Percentiles rank a stretch among this genome's conserved stretches.
phyloP scores from a whole-genome alignment of 495 filamentous ascomycete genomes.

The Hyphodiscus hymeniophilus region DNA sequence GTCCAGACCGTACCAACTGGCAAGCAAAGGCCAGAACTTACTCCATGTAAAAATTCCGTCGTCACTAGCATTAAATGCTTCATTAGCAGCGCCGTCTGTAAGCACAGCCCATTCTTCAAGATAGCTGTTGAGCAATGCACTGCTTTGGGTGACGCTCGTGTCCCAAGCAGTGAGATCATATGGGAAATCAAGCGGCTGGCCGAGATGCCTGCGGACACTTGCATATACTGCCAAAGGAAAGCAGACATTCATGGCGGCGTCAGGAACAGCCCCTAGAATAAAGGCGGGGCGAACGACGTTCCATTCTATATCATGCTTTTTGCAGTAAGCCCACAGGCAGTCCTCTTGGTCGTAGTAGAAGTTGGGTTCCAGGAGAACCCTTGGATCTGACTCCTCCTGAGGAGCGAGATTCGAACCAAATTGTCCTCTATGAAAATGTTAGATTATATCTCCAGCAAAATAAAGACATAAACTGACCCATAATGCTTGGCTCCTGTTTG shows the following conservation, averaged over 20 bases:
- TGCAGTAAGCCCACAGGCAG: conserved; percentile 29
- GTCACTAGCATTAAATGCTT: conserved; percentile 41
- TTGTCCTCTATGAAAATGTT: background rate
- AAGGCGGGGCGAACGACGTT: conserved; percentile 34
- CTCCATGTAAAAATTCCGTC: conserved; percentile 34
- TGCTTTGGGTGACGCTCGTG: conserved; percentile 28
- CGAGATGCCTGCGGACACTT: conserved; percentile 31
- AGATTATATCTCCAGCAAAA: background rate
- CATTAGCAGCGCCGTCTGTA: conserved; percentile 25
- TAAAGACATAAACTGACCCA: conserved; percentile 4
- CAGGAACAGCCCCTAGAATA: conserved; percentile 41
- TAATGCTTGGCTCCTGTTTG: conserved; percentile 43
- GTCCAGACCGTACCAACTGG: conserved; percentile 31
- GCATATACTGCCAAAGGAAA: conserved; percentile 40
- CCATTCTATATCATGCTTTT: conserved; percentile 23
- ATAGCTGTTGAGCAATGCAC: conserved; percentile 36
- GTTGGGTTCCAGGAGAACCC: background rate
- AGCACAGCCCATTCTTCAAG: conserved; percentile 44
- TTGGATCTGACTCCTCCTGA: background rate
- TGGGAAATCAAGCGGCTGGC: conserved; percentile 32
- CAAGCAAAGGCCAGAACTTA: conserved; percentile 37
- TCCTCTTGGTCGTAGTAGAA: conserved; percentile 45
- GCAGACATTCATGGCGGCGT: conserved; percentile 41
- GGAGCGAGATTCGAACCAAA: background rate
- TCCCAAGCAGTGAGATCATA: conserved; percentile 35